Evolutionary conservation across 75 land plant genomes (phyloP).

Genomic region (Picea glauca): DNA sequence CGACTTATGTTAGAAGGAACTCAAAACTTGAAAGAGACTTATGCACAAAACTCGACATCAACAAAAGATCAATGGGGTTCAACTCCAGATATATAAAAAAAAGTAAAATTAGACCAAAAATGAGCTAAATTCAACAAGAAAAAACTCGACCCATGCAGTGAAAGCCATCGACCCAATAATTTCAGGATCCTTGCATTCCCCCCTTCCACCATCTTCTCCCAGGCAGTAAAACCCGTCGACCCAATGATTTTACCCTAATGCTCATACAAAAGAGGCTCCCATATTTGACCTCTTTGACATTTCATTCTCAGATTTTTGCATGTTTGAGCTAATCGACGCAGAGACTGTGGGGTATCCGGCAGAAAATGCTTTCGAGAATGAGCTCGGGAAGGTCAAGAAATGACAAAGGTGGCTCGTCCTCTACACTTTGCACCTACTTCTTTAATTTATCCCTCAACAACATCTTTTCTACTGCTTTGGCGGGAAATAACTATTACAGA

Average conservation of each 20-base stretch:
- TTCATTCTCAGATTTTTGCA: conserved; percentile 30
- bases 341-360: conserved; percentile 20
- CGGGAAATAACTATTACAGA: no score
- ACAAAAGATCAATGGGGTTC: no score
- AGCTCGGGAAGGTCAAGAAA: conserved; percentile 46
- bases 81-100: no score
- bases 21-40: no score
- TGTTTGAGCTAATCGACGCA: conserved; percentile 28
- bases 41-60: no score
- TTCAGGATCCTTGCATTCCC: conserved; percentile 6
- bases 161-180: no score
- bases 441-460: not conserved
- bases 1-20: no score
- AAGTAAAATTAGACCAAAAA: no score
- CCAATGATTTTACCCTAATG: conserved; percentile 39
- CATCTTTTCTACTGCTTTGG: not conserved
- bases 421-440: conserved; percentile 23
- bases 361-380: conserved; percentile 30
- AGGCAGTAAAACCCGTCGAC: conserved; percentile 25
- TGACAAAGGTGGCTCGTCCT: conserved; percentile 8
- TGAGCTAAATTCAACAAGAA: no score
- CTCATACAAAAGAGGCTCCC: conserved; percentile 28
- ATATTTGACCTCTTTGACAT: conserved; percentile 38
- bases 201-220: conserved; percentile 15
- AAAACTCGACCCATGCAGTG: no score